Percentiles rank a stretch among this genome's conserved stretches.
phyloP scores from a whole-genome alignment of 306 rosid genomes.

The Ziziphus jujuba region DNA sequence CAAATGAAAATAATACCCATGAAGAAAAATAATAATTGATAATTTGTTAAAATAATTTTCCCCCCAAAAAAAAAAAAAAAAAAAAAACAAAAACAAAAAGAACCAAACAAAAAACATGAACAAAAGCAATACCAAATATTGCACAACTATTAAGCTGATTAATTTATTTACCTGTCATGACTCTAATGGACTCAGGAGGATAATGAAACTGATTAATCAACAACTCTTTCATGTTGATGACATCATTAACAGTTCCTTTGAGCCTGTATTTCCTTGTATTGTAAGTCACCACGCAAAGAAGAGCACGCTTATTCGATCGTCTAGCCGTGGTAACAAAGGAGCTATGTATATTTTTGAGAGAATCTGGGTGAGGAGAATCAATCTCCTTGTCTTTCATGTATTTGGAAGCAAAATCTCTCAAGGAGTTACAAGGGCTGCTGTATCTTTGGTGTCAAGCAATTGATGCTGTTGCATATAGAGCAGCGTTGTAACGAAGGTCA shows the following conservation, averaged over 20 bases:
- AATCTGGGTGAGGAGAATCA: not conserved
- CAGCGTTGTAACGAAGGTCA: no score
- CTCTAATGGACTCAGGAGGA: slow-evolving; percentile 44
- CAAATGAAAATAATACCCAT: no score
- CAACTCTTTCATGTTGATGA: slow-evolving; percentile 50
- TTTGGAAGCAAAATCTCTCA: not conserved
- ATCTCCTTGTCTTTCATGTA: not conserved
- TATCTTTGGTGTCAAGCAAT: no score
- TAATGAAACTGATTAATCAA: slow-evolving; percentile 40
- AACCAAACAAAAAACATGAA: no score
- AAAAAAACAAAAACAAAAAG: no score
- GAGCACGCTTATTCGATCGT: slow-evolving; percentile 53
- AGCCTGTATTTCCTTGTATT: slow-evolving; percentile 43
- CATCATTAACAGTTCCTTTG: slow-evolving; percentile 67
- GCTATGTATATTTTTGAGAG: not conserved
- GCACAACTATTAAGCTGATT: not conserved
- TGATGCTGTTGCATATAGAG: no score
- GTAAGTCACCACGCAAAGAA: slow-evolving; percentile 80
- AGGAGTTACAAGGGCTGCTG: no score
- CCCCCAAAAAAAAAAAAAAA: no score
- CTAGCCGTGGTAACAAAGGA: not conserved
- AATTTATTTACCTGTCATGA: slow-evolving; percentile 73
- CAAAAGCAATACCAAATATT: no score
- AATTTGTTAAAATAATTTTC: no score
- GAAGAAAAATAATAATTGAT: no score